These are phyloP conservation scores for Hypoxylon sp. DNA, from an alignment of 2,329 filamentous ascomycete genomes.

Conservation along the genomic window DNA sequence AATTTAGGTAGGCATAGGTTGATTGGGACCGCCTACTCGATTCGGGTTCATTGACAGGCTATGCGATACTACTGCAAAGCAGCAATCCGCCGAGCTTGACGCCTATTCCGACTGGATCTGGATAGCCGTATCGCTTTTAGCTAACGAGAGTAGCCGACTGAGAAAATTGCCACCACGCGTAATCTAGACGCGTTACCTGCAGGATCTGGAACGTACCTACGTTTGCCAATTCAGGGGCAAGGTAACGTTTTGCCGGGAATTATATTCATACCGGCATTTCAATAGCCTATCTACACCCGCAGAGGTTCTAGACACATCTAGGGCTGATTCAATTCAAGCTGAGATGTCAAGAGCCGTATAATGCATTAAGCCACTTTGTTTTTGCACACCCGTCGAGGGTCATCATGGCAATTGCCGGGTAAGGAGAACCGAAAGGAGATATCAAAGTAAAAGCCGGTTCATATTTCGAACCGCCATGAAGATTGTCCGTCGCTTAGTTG, in stretches of 20 bases:
- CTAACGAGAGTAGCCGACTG: neutral
- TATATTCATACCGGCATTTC: neutral
- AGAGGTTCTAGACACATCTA: neutral
- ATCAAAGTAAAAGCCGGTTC: neutral
- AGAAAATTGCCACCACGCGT: neutral
- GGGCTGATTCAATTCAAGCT: neutral
- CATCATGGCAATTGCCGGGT: neutral
- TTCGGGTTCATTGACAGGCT: neutral
- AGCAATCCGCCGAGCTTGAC: neutral
- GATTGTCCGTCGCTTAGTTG: neutral
- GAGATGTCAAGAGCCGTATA: too few species aligned
- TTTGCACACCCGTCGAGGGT: neutral
- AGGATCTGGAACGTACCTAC: slow-evolving; percentile 12
- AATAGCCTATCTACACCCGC: neutral
- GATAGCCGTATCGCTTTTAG: neutral
- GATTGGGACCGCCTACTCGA: neutral
- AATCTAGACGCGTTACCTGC: slow-evolving; percentile 5
- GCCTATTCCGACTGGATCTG: neutral
- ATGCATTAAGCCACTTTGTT: neutral
- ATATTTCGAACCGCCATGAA: neutral
- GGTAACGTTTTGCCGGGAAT: neutral
- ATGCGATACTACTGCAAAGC: neutral
- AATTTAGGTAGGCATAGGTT: neutral
- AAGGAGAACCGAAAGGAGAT: neutral
- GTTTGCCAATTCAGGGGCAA: neutral